Evolutionary conservation across 495 filamentous ascomycete genomes (phyloP), one percentile per base, ranked within the genome.

Genomic region (Podospora sp.): DNA sequence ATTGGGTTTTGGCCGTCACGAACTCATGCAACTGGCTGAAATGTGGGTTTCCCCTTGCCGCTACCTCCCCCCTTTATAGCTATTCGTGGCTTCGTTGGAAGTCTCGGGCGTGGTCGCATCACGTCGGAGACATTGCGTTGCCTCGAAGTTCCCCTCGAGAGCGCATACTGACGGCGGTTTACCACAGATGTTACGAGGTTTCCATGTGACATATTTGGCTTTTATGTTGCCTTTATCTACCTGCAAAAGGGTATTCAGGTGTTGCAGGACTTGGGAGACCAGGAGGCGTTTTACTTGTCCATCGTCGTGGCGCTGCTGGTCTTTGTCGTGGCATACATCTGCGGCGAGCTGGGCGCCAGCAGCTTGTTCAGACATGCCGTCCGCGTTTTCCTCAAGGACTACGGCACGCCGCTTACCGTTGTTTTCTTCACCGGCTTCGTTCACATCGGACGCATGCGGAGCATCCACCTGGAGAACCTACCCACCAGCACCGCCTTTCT

Each of bases 341-440:
- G 88, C 72, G 89, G 89, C 33, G 83, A 90, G 67, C 74, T 95
- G 24, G 91, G 92, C 12, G 82, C 80, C 18, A 88, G 89, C 71
- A 85, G 81, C 35, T 80, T 95, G 18, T 94, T 95, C 76, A 84
- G 85, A 25, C 85, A 91, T 70, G 85, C 84, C 35, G 79, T 93
- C 18, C 85, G 92, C 20, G 88, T 92, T 40, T 93, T 94, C 71
- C 79, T 93, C 35, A 91, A 92, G 75, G 92, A 94, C 76, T 94
- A 94, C 74, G 91, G 91, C 49, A 92, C 90, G 0, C 90, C 91
- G 0, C 81, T 97, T 66, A 92, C 91, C 0, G 87, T 95, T 35
- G 79, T 96, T 29, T 96, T 96, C 77, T 96, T 95, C 74, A 92
- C 92, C 7, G 92, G 92, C 6, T 97, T 94, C 69, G 88, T 92